Evolutionary conservation across 495 filamentous ascomycete genomes (phyloP), one percentile per base, ranked within the genome.

Genomic region (Clavariopsis aquatica): DNA sequence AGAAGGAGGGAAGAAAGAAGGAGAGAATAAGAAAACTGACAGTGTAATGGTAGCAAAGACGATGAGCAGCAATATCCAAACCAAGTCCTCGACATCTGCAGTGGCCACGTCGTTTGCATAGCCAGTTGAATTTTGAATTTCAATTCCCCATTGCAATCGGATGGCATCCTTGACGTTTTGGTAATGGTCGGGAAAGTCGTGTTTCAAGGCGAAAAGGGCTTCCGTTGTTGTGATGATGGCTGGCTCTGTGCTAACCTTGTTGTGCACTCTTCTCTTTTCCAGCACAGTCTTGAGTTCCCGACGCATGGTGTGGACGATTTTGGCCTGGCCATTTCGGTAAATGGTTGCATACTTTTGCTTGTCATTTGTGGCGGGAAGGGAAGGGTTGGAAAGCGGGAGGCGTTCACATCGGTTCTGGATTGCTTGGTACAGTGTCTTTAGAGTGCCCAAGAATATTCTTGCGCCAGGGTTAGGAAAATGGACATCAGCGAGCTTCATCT

Each of bases 311-410:
- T 70, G 19, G 28, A 73, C 38, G 29, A 75, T 68, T 8, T 29
- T 31, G 0, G 63, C 43, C 51, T 76, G 74, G 10, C 69, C 68
- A 13, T 65, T 22, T 22, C 71, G 68, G 54, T 75, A 76, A 0
- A 73, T 71, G 1, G 49, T 41, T 1, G 74, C 71, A 36, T 70
- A 63, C 15, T 54, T 46, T 43, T 75, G 72, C 41, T 66, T 71
- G 7, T 31, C n/a, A 57, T 69, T 72, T 31, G 27, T 20, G 28
- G 15, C 12, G 0, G 9, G 22, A n/a, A 23, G 13, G 8, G 8
- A 1, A 29, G 17, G 17, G 13, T 7, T 43, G 2, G 17, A 9
- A 1, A 45, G 12, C 6, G 52, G 19, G 22, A 69, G 57, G 9
- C 49, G 41, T 19, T 38, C 49, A 43, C 56, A 62, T 46, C 27